Base-by-base conservation (phyloP, 495 filamentous ascomycete species). In the Sordaria brevicollis region DNA sequence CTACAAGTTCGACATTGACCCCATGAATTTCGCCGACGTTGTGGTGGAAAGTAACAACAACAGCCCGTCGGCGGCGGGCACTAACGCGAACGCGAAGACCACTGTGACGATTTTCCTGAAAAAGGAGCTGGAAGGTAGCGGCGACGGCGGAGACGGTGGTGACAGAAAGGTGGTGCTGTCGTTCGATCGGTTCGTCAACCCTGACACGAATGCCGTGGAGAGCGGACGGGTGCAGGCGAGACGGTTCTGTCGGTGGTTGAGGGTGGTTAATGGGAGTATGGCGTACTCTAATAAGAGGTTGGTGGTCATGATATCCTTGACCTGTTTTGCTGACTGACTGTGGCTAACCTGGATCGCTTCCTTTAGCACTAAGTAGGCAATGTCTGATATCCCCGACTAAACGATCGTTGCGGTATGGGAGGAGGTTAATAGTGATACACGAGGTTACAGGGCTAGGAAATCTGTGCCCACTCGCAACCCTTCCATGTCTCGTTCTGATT, bases 181-280 rank as follows among this genome's bases (percentile, higher is more conserved):
- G 49, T 62, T 62, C 13, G 49, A 62, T 31, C 49, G 49, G 13
- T 62, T 62, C 25, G 25, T 62, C 5, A 68, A 37, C n/a, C 66
- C 38, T n/a, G 66, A 41, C 66, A 54, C 65, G 17, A 65, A 49
- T 25, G 67, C 73, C 19, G 19, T 72, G 13, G 69, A 74, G 49
- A 74, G 43, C 25, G 81, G 81, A 5, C 70, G 70, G 65, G 68
- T 81, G 17, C 81, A 83, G 21, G 72, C 71, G 6, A 70, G 77
- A n/a, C 65, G 72, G 8, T 80, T 84, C 17, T 78, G 76, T 21
- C 70, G 71, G 33, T 77, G 81, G 74, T 36, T 80, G 65, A 68
- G 67, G 43, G 17, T 4, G 0, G 73, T 77, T 65, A 81, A 79
- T 29, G 67, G 69, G 10, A 65, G 49, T 1, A 72, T 81, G 13